Percentiles rank a stretch among this genome's conserved stretches.
Evolutionary conservation across 2,329 filamentous ascomycete genomes (phyloP).

Genomic region (Phoma sp.): DNA sequence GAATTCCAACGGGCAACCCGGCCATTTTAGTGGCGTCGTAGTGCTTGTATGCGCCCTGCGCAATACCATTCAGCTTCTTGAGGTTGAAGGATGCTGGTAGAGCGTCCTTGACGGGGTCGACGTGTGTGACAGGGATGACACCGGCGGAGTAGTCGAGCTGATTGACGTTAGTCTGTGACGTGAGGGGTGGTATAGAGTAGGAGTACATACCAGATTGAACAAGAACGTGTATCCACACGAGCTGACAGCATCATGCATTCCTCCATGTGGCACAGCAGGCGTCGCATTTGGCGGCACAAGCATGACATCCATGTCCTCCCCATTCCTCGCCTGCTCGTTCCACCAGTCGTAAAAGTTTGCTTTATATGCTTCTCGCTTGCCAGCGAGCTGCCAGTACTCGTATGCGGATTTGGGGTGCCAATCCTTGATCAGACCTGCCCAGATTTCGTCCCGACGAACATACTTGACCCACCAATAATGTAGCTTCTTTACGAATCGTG

Average conservation of each 20-base stretch:
- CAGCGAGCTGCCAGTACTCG: conserved; percentile 84
- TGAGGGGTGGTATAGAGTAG: not conserved
- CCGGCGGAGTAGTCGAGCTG: conserved; percentile 88
- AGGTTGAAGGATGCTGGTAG: conserved; percentile 68
- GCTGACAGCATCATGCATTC: conserved; percentile 84
- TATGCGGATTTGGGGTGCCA: conserved; percentile 77
- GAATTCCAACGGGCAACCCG: conserved; percentile 84
- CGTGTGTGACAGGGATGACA: conserved; percentile 84
- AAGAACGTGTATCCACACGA: conserved; percentile 93
- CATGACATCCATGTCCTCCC: conserved; percentile 71
- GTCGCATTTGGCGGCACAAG: conserved; percentile 88
- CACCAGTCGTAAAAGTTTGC: conserved; percentile 85
- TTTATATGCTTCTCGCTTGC: conserved; percentile 78
- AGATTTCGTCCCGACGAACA: conserved; percentile 75
- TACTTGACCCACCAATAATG: conserved; percentile 93
- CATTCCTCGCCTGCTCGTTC: conserved; percentile 59
- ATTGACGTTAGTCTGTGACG: not conserved
- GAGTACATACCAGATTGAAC: conserved; percentile 78
- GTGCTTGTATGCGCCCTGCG: conserved; percentile 81
- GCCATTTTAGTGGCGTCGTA: conserved; percentile 87
- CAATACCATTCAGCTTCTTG: conserved; percentile 77
- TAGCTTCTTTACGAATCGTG: conserved; percentile 78
- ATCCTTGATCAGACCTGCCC: conserved; percentile 77
- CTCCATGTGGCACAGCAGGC: conserved; percentile 84
- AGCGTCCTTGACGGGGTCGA: conserved; percentile 73